Base-by-base conservation (phyloP, 805 yeast genomes). In the Metschnikowia anglica region DNA sequence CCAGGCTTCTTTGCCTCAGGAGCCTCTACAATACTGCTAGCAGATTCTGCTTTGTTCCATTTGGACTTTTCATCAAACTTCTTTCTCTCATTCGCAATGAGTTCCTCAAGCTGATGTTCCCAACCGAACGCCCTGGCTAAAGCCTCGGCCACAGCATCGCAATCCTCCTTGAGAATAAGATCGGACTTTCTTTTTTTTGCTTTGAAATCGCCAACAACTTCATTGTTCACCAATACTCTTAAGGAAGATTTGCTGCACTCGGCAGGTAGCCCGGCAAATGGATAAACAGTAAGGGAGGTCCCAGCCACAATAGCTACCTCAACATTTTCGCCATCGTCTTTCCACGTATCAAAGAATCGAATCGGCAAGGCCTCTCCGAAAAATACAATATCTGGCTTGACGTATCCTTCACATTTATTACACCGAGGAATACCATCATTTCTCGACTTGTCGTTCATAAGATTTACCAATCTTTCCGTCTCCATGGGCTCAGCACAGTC, bases 341-440 rank as follows among this genome's bases (percentile, higher is more conserved):
- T 91, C 85, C 93, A 82, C 10, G 62, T 54, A 2, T 78, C 77
- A 61, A 85, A 90, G 55, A 89, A 87, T 42, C 69, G 66, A 1
- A 53, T 55, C 0, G 98, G 98, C 20, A 91, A 70, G 2, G 82
- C 76, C 61, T 91, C 99, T 3, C 98, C 98, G 66, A 89, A 93
- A 56, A 91, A 91, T 1, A 89, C 96, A 52, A 91, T 93, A 56
- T 87, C 91, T 0, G 98, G 99, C 58, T 91, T 91, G 20, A 93
- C 87, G 23, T 80, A 74, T 0, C 96, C 95, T 3, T 67, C 59
- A 56, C 98, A 91, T 13, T 68, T 56, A 12, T 56, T 49, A 65
- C 97, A 91, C 8, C 58, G 61, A 0, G 83, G 83, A 16, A 79
- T 71, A 2, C 65, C 66, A 1, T 53, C 59, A n/a, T 59, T 53